These are phyloP conservation scores for Persicaria maculosa DNA, from an alignment of 148 eudicot species.

Conservation along the genomic window DNA sequence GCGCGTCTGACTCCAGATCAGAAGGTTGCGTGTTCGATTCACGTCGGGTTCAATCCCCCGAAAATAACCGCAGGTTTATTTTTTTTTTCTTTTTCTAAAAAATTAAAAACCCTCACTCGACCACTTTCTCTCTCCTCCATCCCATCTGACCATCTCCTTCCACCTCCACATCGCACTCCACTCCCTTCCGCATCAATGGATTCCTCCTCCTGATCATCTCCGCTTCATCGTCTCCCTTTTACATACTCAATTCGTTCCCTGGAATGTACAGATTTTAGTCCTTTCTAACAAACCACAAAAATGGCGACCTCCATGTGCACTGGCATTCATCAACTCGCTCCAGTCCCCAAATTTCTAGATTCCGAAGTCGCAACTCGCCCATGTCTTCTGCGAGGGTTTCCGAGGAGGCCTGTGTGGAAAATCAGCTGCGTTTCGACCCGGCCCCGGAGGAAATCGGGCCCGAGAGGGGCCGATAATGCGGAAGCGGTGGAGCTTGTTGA, in stretches of 20 bases:
- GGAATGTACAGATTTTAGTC: neutral
- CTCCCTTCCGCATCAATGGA: no score
- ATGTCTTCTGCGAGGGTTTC: neutral
- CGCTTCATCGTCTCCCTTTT: no score
- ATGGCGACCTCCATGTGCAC: slow-evolving; percentile 6
- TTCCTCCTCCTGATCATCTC: no score
- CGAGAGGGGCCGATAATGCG: slow-evolving; percentile 20
- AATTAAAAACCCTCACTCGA: no score
- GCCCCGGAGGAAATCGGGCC: slow-evolving; percentile 25
- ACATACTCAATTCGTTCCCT: no score
- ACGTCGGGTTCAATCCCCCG: slow-evolving; percentile 11
- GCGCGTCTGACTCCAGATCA: slow-evolving; percentile 18
- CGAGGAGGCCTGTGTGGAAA: neutral
- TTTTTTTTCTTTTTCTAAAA: neutral
- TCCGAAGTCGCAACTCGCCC: neutral
- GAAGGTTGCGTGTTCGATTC: slow-evolving; percentile 15
- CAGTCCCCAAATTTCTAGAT: neutral
- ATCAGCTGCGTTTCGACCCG: slow-evolving; percentile 14
- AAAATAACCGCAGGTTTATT: neutral
- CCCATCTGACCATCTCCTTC: no score
- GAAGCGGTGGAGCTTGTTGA: slow-evolving; percentile 59
- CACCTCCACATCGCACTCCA: no score
- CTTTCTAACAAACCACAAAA: neutral
- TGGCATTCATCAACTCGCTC: slow-evolving; percentile 6
- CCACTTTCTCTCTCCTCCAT: no score